Evolutionary conservation across 257 asterid genomes (phyloP), one percentile per base, ranked within the genome.

Genomic region (Solanum pinnatisectum): DNA sequence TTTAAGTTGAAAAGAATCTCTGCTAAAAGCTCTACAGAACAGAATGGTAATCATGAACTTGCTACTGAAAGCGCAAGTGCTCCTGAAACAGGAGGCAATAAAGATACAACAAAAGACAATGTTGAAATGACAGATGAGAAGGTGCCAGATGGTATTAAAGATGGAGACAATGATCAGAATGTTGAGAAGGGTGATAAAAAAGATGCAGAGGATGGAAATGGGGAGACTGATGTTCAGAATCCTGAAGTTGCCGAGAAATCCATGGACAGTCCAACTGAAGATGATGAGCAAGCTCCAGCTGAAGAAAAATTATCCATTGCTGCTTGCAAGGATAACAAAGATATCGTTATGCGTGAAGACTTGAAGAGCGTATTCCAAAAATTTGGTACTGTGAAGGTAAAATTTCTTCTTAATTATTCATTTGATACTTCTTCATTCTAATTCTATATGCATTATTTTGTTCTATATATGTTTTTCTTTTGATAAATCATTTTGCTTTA

Each of bases 321-420:
- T 32, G 88, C 93, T 32, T 92, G 90, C 92, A 94, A 60, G 92
- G 94, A 93, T 92, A 92, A 95, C 91, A 93, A 93, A 88, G 95
- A 97, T 87, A 93, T 95, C 78, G 98, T 97, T 85, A 68, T 93
- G 87, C 96, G 99, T 87, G 99, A 97, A 92, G 99, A 97, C 89
- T 90, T 97, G 18, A 96, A 91, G 92, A 85, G 85, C 25, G 82
- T 94, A 88, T 94, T 97, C 89, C 90, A 89, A 84, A 94, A 94
- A 87, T 97, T 93, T 88, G 99, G 99, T 82, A 89, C 89, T 59
- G 96, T 97, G 49, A 96, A 96, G 99, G 99, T 97, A 92, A 83
- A 18, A 18, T 52, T 46, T 32, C 18, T 36, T 14, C 37, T 6
- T 42, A 25, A 63, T 39, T 67, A 67, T n/a, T 60, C 27, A 23